A percentile compares a stretch with the other conserved stretches of the same genome.
Evolutionary conservation across 179 eudicot species (phyloP).

Genomic region (Spergularia azorica): DNA sequence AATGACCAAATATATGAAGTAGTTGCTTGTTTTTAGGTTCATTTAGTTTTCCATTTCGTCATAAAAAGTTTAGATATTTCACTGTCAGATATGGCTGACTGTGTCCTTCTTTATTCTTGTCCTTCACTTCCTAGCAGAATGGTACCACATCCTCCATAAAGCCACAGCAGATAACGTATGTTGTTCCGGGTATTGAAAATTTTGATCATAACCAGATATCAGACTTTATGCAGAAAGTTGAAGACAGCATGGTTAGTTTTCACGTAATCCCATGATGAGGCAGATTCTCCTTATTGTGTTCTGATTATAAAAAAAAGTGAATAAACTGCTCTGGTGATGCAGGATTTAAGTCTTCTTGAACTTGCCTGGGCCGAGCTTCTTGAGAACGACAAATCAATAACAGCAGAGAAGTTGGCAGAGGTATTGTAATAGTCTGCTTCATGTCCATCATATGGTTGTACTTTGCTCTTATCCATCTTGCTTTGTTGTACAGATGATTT

Average conservation of each 20-base stretch:
- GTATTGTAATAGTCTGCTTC: conserved; percentile 42
- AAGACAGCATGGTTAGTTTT: conserved; percentile 71
- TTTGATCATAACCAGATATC: conserved; percentile 66
- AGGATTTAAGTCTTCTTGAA: conserved; percentile 88
- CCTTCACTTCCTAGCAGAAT: conserved; percentile 48
- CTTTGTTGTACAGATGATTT: conserved; percentile 74
- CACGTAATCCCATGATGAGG: background rate
- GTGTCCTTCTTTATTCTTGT: conserved; percentile 10
- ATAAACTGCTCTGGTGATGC: conserved; percentile 22
- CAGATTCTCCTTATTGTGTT: background rate
- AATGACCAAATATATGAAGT: conserved; percentile 33
- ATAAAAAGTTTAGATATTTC: background rate
- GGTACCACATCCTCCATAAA: conserved; percentile 78
- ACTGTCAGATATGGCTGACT: conserved; percentile 16
- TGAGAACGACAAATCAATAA: conserved; percentile 63
- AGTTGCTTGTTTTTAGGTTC: conserved; percentile 43
- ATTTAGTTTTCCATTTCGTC: background rate
- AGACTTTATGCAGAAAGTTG: conserved; percentile 73
- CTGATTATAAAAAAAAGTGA: conserved; percentile 5
- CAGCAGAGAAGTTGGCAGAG: conserved; percentile 82
- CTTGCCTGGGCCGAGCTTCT: conserved; percentile 97
- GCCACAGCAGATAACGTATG: conserved; percentile 88
- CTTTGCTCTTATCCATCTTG: conserved; percentile 23
- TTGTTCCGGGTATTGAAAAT: conserved; percentile 78
- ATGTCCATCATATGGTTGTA: conserved; percentile 25